Conservation (phyloP, 139 green algal genomes). For the Mychonastes homosphaera region DNA sequence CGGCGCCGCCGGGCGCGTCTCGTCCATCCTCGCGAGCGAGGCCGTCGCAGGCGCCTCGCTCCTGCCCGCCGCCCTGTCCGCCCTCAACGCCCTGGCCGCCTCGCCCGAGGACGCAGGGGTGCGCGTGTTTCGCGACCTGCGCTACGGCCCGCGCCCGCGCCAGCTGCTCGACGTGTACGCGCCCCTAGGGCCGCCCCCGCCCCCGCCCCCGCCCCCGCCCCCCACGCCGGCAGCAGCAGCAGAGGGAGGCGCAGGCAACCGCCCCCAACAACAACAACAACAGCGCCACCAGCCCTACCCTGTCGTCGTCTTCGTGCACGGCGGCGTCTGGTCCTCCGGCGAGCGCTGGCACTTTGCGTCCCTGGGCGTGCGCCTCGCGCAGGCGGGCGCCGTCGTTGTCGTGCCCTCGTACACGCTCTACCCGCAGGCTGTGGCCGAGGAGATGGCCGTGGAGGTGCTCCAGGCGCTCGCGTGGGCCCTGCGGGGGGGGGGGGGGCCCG, state of each 20-base stretch:
- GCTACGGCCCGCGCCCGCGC: slow-evolving; percentile 36
- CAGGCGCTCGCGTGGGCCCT: slow-evolving; percentile 48
- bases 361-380: slow-evolving; percentile 44
- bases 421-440: slow-evolving; percentile 34
- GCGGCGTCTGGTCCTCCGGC: slow-evolving; percentile 62
- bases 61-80: too few species aligned
- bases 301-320: slow-evolving; percentile 71
- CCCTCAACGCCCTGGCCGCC: too few species aligned
- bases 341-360: slow-evolving; percentile 61
- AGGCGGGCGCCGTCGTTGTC: slow-evolving; percentile 39
- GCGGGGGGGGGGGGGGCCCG: slow-evolving; percentile 24
- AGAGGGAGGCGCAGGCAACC: neutral
- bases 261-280: neutral
- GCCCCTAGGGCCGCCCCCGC: slow-evolving; percentile 11
- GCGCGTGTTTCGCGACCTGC: too few species aligned
- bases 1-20: too few species aligned
- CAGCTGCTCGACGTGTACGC: slow-evolving; percentile 62
- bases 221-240: slow-evolving; percentile 9
- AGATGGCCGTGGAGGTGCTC: slow-evolving; percentile 58
- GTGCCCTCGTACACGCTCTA: slow-evolving; percentile 58
- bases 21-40: too few species aligned
- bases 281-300: slow-evolving; percentile 15
- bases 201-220: too few species aligned
- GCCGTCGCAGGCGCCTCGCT: too few species aligned
- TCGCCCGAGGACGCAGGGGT: too few species aligned